These are phyloP conservation scores for Tephrocybe sp. DNA, from an alignment of 768 basidiomycete species.

Conservation along the genomic window DNA sequence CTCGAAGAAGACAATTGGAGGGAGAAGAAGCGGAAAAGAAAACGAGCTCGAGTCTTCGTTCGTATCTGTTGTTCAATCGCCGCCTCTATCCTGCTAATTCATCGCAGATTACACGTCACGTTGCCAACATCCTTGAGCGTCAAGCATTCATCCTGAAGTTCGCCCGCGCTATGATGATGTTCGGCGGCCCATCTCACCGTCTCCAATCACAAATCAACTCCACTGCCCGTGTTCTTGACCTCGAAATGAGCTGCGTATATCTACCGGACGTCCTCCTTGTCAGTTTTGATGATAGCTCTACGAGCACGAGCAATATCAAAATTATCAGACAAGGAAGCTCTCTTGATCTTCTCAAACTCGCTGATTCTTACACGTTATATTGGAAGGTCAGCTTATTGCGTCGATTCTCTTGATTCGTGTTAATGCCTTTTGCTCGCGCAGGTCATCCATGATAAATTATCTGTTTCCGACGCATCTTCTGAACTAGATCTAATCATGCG, in stretches of 20 bases:
- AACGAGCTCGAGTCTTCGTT: slow-evolving; percentile 78
- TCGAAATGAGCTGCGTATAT: slow-evolving; percentile 70
- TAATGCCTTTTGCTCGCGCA: slow-evolving; percentile 21
- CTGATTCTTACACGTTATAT: slow-evolving; percentile 68
- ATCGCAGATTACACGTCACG: slow-evolving; percentile 76
- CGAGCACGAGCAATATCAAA: slow-evolving; percentile 81
- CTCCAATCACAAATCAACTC: slow-evolving; percentile 80
- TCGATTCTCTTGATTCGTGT: neutral
- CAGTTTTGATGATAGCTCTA: slow-evolving; percentile 78
- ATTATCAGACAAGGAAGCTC: slow-evolving; percentile 72
- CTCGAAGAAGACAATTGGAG: slow-evolving; percentile 33
- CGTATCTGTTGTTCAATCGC: slow-evolving; percentile 23
- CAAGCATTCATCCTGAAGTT: slow-evolving; percentile 88
- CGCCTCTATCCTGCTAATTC: neutral
- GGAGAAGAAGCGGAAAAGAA: slow-evolving; percentile 53
- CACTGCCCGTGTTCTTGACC: slow-evolving; percentile 76
- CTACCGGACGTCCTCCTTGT: slow-evolving; percentile 76
- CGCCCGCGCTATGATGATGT: slow-evolving; percentile 86
- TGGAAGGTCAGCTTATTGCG: slow-evolving; percentile 53
- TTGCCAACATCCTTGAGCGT: slow-evolving; percentile 77
- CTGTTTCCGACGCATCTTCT: slow-evolving; percentile 69
- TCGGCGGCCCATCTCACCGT: slow-evolving; percentile 81
- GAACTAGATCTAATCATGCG: slow-evolving; percentile 77
- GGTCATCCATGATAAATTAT: slow-evolving; percentile 84
- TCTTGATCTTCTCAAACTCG: slow-evolving; percentile 76